phyloP scores from a whole-genome alignment of 2,329 filamentous ascomycete genomes.

The Colletotrichum tropicale region DNA sequence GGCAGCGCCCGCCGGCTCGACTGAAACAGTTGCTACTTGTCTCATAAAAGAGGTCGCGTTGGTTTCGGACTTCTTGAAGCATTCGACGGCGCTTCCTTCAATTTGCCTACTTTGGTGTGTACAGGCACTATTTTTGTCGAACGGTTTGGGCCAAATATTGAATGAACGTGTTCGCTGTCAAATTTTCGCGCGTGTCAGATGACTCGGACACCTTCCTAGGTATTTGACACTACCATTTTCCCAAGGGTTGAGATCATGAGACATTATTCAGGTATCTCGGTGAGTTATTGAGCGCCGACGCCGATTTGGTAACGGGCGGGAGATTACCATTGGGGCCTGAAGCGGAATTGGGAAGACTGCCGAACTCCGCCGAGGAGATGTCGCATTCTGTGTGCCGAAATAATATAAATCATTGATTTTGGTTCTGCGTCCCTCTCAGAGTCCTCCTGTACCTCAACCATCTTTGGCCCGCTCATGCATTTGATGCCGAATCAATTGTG shows the following conservation, averaged over 20 bases:
- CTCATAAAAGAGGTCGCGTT: not conserved
- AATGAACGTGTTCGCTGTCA: not conserved
- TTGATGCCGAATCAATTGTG: not conserved
- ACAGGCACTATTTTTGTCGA: not conserved
- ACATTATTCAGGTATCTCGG: not conserved
- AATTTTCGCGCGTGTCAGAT: not conserved
- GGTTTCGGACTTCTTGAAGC: not conserved
- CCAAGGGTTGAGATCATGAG: not conserved
- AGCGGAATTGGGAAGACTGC: not conserved
- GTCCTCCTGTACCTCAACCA: not conserved
- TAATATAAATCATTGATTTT: not conserved
- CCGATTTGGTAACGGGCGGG: not conserved
- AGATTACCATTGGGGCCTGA: not conserved
- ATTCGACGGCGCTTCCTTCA: not conserved
- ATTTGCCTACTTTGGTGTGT: not conserved
- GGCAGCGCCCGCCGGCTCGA: not conserved
- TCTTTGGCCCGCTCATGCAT: fast-evolving
- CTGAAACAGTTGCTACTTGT: not conserved
- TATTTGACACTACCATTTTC: not conserved
- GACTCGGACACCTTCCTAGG: not conserved
- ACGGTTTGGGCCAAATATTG: not conserved
- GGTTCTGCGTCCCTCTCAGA: not conserved
- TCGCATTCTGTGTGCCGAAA: not conserved
- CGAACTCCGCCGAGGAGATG: not conserved
- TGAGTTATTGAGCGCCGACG: not conserved